These are phyloP conservation scores for Penicillium sclerotigenum DNA, from an alignment of 2,329 filamentous ascomycete species.

Conservation along the genomic window DNA sequence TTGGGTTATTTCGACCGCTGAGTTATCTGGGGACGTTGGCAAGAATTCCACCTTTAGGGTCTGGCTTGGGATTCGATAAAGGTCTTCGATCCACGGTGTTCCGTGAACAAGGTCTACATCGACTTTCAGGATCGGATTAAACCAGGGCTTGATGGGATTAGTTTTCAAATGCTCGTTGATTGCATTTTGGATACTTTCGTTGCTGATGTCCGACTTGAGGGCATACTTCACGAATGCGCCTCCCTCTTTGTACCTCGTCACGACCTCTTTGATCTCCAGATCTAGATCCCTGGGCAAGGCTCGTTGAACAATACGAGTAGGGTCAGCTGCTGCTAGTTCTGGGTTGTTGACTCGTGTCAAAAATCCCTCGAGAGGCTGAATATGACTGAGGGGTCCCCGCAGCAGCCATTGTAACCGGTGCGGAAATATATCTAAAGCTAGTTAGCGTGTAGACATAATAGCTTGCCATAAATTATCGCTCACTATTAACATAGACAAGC, in stretches of 20 bases:
- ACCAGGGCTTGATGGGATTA: conserved; percentile 79
- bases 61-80: conserved; percentile 75
- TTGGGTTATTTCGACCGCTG: conserved; percentile 75
- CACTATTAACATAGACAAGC: conserved; percentile 87
- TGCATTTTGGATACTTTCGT: conserved; percentile 57
- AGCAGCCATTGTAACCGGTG: conserved; percentile 66
- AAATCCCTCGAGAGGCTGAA: conserved; percentile 46
- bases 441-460: conserved; percentile 8
- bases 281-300: conserved; percentile 62
- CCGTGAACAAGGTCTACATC: conserved; percentile 72
- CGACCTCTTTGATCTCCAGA: conserved; percentile 72
- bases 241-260: conserved; percentile 84
- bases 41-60: conserved; percentile 82
- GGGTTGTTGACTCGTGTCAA: conserved; percentile 53
- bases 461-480: conserved; percentile 27
- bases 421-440: conserved; percentile 70
- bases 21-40: conserved; percentile 65
- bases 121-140: conserved; percentile 74
- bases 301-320: conserved; percentile 53
- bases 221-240: conserved; percentile 89
- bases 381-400: conserved; percentile 50
- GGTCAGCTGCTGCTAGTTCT: conserved; percentile 54
- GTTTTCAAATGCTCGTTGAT: conserved; percentile 64
- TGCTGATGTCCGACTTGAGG: conserved; percentile 47
- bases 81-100: conserved; percentile 88